Percentiles rank a stretch among this genome's conserved stretches.
Evolutionary conservation across 2,329 filamentous ascomycete species (phyloP).

Genomic region (Graphium sp.): DNA sequence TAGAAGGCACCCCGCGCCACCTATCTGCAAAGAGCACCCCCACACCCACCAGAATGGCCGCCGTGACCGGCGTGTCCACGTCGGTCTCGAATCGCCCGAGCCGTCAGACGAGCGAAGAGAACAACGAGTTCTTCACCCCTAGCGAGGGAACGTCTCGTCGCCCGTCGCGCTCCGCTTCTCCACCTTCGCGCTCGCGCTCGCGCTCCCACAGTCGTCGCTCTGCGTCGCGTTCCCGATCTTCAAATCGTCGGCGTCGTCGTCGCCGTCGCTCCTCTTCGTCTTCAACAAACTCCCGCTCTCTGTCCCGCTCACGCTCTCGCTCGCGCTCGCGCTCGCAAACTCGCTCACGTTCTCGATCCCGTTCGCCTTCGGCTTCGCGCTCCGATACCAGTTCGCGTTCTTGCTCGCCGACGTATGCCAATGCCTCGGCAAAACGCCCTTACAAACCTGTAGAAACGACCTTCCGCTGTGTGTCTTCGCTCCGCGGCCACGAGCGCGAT

Average conservation of each 20-base stretch:
- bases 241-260: neutral
- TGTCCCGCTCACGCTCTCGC: constrained; percentile 10
- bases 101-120: too few relatives aligned
- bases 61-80: too few relatives aligned
- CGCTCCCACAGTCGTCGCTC: too few relatives aligned
- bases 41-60: too few relatives aligned
- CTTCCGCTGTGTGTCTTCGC: constrained; percentile 52
- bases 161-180: neutral
- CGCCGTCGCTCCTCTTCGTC: constrained; percentile 3
- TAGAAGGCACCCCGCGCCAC: too few relatives aligned
- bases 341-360: constrained; percentile 14
- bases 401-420: constrained; percentile 16
- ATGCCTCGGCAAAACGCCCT: constrained; percentile 14
- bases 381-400: constrained; percentile 20
- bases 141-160: too few relatives aligned
- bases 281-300: constrained; percentile 8
- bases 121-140: too few relatives aligned
- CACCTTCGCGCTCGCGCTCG: neutral
- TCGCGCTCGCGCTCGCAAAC: constrained; percentile 10
- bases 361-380: constrained; percentile 15
- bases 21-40: too few relatives aligned
- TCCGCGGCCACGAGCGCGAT: constrained; percentile 63
- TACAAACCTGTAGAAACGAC: constrained; percentile 40
- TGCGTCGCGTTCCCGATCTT: constrained; percentile 1
- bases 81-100: too few relatives aligned